Percentiles rank a stretch among this genome's conserved stretches.
Evolutionary conservation across 331 rosid species (phyloP).

Genomic region (Acacia concinna): DNA sequence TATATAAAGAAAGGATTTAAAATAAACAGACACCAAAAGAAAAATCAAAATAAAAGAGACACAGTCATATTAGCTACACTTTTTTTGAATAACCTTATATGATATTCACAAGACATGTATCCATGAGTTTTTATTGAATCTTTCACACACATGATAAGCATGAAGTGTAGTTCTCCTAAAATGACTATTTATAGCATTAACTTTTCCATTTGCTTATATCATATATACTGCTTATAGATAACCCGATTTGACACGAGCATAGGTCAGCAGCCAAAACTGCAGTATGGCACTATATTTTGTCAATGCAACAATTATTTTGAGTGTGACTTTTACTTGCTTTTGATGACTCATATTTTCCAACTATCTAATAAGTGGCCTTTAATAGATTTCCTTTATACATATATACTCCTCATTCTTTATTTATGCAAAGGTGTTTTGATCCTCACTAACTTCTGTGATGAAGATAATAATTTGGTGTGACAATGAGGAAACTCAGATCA

Average conservation of each 20-base stretch:
- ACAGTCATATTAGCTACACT: neutral
- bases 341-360: neutral
- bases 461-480: neutral
- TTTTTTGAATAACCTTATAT: neutral
- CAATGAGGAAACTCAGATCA: neutral
- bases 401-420: constrained; percentile 15
- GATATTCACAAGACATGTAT: neutral
- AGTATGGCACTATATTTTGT: neutral
- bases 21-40: neutral
- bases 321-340: constrained; percentile 6
- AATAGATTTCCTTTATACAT: constrained; percentile 6
- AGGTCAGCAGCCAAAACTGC: neutral
- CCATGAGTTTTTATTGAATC: neutral
- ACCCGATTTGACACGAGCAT: neutral
- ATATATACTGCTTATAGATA: neutral
- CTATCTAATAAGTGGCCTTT: neutral
- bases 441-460: neutral
- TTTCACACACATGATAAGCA: neutral
- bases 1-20: neutral
- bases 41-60: neutral
- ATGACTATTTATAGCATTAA: neutral
- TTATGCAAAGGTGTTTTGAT: constrained; percentile 1
- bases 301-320: neutral
- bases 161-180: neutral
- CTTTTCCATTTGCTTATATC: neutral